Conservation (phyloP, 2,329 filamentous ascomycete genomes). For the Penicillium rolfsii region DNA sequence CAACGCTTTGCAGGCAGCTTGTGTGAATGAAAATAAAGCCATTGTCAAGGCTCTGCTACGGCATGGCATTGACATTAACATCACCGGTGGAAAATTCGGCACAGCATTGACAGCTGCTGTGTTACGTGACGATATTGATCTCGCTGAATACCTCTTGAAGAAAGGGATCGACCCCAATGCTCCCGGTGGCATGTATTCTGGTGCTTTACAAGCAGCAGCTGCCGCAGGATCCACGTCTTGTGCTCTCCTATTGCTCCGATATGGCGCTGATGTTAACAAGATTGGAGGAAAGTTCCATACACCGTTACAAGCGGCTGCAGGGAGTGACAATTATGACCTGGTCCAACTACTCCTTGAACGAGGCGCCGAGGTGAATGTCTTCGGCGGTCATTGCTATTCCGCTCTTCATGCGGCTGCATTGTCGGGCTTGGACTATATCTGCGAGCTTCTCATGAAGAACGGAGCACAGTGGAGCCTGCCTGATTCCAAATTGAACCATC, state of each 20-base stretch:
- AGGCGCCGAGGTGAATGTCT: neutral
- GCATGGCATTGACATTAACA: neutral
- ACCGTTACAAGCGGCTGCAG: neutral
- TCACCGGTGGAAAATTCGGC: neutral
- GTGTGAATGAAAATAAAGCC: neutral
- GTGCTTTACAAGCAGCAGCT: neutral
- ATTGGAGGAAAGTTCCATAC: neutral
- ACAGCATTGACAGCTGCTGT: neutral
- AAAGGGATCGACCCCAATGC: neutral
- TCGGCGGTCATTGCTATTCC: neutral
- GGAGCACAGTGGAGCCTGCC: neutral
- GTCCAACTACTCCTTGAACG: constrained; percentile 1
- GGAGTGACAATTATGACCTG: neutral
- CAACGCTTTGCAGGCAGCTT: neutral
- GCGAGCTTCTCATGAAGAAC: constrained; percentile 1
- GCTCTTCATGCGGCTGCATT: constrained; percentile 2
- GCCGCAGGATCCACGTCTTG: neutral
- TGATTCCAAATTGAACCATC: neutral
- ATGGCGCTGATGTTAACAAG: neutral
- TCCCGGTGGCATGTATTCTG: neutral
- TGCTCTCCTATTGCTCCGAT: neutral
- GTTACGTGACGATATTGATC: neutral
- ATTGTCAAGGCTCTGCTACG: neutral
- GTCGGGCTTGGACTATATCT: neutral
- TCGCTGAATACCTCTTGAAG: neutral